A percentile compares a stretch with the other conserved stretches of the same genome.
Evolutionary conservation across 202 grass and related monocot genomes (phyloP).

Genomic region (Tripidium arundinaceum): DNA sequence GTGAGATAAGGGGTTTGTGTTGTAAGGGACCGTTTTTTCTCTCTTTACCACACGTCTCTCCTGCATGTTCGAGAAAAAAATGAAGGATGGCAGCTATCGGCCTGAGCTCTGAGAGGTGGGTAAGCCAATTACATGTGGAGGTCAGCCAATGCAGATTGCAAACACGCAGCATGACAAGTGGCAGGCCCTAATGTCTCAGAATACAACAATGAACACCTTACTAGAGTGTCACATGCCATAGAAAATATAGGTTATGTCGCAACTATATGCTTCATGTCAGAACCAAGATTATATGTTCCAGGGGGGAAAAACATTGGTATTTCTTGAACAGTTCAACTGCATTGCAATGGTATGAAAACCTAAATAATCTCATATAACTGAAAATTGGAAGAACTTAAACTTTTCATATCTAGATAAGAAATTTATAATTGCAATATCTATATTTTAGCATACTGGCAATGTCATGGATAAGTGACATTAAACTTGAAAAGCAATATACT

Average conservation of each 20-base stretch:
- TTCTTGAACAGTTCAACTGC: not conserved
- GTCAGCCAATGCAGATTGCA: not conserved
- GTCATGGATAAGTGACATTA: not conserved
- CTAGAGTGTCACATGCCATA: not conserved
- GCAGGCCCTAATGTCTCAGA: not conserved
- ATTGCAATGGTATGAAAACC: not conserved
- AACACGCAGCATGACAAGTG: not conserved
- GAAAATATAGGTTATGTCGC: not conserved
- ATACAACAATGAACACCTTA: not conserved
- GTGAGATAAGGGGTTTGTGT: not conserved
- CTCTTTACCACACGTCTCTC: not conserved
- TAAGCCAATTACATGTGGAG: not conserved
- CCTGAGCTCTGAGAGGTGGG: not conserved
- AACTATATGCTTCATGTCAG: not conserved
- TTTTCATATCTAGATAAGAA: not conserved
- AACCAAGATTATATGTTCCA: not conserved
- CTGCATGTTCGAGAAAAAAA: not conserved
- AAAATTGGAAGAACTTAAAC: not conserved
- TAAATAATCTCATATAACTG: not conserved
- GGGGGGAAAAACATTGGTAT: not conserved
- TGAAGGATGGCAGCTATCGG: not conserved
- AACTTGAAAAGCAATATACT: slow-evolving; percentile 1
- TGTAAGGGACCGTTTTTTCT: not conserved
- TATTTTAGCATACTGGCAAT: not conserved
- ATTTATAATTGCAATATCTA: not conserved